Conservation (phyloP, 805 yeast species). For the Blastobotrys parvus region DNA sequence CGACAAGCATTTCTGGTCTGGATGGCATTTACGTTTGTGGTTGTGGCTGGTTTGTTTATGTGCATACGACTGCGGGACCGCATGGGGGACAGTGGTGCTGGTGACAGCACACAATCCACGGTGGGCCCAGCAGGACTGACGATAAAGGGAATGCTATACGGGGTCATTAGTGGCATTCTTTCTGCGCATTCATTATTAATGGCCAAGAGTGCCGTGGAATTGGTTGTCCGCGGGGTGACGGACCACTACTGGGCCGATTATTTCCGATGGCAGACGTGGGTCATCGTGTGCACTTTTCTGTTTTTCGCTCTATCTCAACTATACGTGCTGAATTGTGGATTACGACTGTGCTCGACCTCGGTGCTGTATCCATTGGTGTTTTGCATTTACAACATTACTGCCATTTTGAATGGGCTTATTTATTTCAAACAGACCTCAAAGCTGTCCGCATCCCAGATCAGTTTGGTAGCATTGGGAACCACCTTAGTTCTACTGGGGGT, state of each 20-base stretch:
- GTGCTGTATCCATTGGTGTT: conserved; percentile 79
- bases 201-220: conserved; percentile 79
- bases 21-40: conserved; percentile 35
- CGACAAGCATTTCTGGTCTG: conserved; percentile 48
- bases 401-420: conserved; percentile 57
- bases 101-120: not conserved
- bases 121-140: not conserved
- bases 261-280: conserved; percentile 37
- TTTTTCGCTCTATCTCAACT: conserved; percentile 63
- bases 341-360: conserved; percentile 62
- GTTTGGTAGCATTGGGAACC: conserved; percentile 44
- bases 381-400: conserved; percentile 68
- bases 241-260: conserved; percentile 31
- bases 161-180: conserved; percentile 62
- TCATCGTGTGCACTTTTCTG: conserved; percentile 47
- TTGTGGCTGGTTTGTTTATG: conserved; percentile 24
- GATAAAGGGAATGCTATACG: conserved; percentile 55
- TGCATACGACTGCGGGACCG: conserved; percentile 2
- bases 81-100: not conserved
- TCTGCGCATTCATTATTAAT: conserved; percentile 80
- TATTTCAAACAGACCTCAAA: conserved; percentile 44
- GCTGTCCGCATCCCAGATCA: conserved; percentile 29
- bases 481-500: conserved; percentile 48
- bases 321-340: conserved; percentile 64
- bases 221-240: conserved; percentile 40